These are phyloP conservation scores for Setaria italica DNA, from an alignment of 202 grass and related monocot genomes.

Conservation along the genomic window DNA sequence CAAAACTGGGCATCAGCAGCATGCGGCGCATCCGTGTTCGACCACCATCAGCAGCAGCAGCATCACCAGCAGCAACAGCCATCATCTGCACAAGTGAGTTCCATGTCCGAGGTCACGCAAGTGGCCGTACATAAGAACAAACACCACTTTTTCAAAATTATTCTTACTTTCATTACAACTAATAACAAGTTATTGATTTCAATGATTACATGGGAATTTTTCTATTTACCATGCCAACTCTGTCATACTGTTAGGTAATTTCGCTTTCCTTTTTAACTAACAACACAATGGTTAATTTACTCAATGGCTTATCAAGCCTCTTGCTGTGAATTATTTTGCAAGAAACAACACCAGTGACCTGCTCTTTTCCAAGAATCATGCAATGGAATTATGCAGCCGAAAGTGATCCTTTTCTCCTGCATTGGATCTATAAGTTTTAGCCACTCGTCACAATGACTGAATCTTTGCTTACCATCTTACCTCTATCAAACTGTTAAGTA, in stretches of 20 bases:
- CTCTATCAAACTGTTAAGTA: background rate
- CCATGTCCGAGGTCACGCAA: slow-evolving; percentile 5
- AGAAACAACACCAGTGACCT: background rate
- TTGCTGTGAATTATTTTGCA: background rate
- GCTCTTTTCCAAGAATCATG: background rate
- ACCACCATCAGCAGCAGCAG: slow-evolving; percentile 51
- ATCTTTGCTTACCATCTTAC: background rate
- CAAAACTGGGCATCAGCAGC: slow-evolving; percentile 68
- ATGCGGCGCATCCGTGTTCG: slow-evolving; percentile 54
- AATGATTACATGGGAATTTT: background rate
- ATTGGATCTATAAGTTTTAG: background rate
- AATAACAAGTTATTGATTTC: background rate
- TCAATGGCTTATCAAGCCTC: background rate
- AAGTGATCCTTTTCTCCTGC: background rate
- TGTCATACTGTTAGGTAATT: background rate
- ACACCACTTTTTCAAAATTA: no score
- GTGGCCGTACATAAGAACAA: background rate
- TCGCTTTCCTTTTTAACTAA: background rate
- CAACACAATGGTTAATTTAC: background rate
- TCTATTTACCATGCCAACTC: background rate
- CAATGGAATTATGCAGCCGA: background rate
- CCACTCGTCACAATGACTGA: background rate
- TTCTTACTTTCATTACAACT: background rate
- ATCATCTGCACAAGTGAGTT: slow-evolving; percentile 62
- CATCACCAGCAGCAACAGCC: slow-evolving; percentile 38